phyloP scores from a whole-genome alignment of 2,329 filamentous ascomycete species.

The Pseudogymnoascus sp. region DNA sequence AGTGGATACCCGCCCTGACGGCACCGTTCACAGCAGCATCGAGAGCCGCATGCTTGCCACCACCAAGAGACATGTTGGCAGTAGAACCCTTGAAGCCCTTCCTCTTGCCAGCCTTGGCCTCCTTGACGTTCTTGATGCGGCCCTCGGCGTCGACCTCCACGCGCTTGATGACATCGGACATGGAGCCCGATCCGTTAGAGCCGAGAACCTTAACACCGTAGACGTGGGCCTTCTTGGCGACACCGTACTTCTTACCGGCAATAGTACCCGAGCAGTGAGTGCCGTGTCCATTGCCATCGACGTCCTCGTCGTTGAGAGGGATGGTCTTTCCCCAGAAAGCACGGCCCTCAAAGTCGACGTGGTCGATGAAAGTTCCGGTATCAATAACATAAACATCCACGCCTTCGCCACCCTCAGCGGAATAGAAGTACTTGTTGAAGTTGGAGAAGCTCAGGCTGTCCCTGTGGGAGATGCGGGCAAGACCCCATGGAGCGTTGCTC shows the following conservation, averaged over 20 bases:
- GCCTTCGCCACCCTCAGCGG: constrained; percentile 84
- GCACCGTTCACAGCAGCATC: constrained; percentile 92
- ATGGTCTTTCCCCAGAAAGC: constrained; percentile 97
- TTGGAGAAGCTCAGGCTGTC: constrained; percentile 78
- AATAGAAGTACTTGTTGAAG: constrained; percentile 98
- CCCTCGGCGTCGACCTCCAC: constrained; percentile 86
- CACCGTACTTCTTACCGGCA: constrained; percentile 97
- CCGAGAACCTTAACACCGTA: constrained; percentile 97
- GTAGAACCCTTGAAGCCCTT: constrained; percentile 98
- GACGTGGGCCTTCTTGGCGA: constrained; percentile 96
- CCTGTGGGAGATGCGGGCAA: constrained; percentile 96
- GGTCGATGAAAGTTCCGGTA: constrained; percentile 87
- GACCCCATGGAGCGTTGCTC: constrained; percentile 96
- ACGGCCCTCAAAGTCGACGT: constrained; percentile 96
- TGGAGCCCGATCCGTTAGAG: constrained; percentile 94
- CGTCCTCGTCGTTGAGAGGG: constrained; percentile 73
- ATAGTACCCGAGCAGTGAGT: constrained; percentile 99
- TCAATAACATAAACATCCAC: constrained; percentile 99
- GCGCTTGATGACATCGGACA: constrained; percentile 98
- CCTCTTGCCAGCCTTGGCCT: constrained; percentile 77
- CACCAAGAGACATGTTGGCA: constrained; percentile 98
- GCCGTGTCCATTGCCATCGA: constrained; percentile 95
- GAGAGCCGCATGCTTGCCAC: constrained; percentile 89
- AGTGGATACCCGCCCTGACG: constrained; percentile 87
- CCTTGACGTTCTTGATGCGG: constrained; percentile 69